These are phyloP conservation scores for Leishmania major DNA, from an alignment of 208 protist genomes.

Conservation along the genomic window DNA sequence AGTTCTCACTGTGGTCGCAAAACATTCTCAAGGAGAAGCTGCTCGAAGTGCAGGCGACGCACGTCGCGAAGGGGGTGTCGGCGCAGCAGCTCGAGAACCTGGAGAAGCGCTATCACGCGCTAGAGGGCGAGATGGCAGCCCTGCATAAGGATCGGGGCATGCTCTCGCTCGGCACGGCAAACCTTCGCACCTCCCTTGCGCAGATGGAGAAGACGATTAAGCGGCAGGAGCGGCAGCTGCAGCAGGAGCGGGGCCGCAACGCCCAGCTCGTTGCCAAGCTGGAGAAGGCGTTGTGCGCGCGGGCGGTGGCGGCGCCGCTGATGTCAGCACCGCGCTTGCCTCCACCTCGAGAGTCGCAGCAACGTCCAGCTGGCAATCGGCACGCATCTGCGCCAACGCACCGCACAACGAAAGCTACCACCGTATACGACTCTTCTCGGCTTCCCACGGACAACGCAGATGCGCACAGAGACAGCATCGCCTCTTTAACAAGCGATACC, in stretches of 20 bases:
- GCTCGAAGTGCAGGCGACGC: conserved; percentile 45
- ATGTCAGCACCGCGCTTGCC: not conserved
- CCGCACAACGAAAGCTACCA: not conserved
- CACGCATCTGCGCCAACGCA: conserved; percentile 8
- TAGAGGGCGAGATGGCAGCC: conserved; percentile 27
- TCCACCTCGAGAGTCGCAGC: not conserved
- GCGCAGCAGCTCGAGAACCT: conserved; percentile 50
- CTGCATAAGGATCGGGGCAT: conserved; percentile 57
- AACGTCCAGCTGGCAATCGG: not conserved
- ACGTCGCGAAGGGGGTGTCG: conserved; percentile 46
- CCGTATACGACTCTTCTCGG: not conserved
- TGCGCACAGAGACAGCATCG: conserved; percentile 6
- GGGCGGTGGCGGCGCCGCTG: not conserved
- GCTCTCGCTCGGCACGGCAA: conserved; percentile 37
- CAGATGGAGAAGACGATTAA: conserved; percentile 52
- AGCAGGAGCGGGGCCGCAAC: conserved; percentile 46
- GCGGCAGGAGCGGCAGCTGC: conserved; percentile 56
- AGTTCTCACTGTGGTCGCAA: conserved; percentile 88
- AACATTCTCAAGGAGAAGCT: conserved; percentile 71
- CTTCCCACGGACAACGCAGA: conserved; percentile 1
- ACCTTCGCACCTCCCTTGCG: conserved; percentile 41
- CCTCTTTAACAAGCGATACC: conserved; percentile 3
- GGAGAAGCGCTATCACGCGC: conserved; percentile 39
- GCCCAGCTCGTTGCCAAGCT: conserved; percentile 34
- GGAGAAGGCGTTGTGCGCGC: conserved; percentile 33